Evolutionary conservation across 1,139 yeast genomes (phyloP), one percentile per base, ranked within the genome.

Genomic region (Yamadazyma friedrichii): DNA sequence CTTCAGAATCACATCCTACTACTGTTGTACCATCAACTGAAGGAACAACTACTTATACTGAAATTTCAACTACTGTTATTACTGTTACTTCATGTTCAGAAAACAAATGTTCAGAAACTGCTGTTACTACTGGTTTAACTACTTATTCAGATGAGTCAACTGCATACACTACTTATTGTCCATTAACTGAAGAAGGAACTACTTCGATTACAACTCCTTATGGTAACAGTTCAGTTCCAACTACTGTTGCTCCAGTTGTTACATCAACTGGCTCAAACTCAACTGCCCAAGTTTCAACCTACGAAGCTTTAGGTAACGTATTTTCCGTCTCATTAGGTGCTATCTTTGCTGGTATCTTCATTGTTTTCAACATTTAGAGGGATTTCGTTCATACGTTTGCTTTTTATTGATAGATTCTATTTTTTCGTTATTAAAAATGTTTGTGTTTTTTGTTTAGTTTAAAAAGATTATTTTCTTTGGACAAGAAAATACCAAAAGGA

Each of bases 111-210:
- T 25, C 33, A 26, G 40, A 53, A 26, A 46, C 50, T 24, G 55
- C 60, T 8, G 54, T 61, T 33, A 55, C 65, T 36, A 57, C 61
- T 36, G 58, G 56, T 42, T 41, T 55, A 38, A 56, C 61, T 40
- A 55, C 62, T 39, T 51, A 51, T 28, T 47, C 52, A 43, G 44
- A 51, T 39, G 44, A 38, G 12, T 13, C 49, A 40, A 73, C 80
- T 33, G 54, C 57, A 33, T 71, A 68, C 67, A 71, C 80, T 48
- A 75, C 81, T 38, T 61, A 68, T 59, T 74, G 78, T 46, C 77
- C 77, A 43, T 58, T 56, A 42, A 53, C 61, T 44, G 56, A 45
- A 26, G 44, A 38, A 39, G 38, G 40, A 13, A 25, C 36, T 34
- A 34, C 39, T 9, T 13, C 33, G 10, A 52, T 58, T 36, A 25